Evolutionary conservation across 1,284 basidiomycete genomes (phyloP), one percentile per base, ranked within the genome.

Genomic region (Apiotrichum brassicae): DNA sequence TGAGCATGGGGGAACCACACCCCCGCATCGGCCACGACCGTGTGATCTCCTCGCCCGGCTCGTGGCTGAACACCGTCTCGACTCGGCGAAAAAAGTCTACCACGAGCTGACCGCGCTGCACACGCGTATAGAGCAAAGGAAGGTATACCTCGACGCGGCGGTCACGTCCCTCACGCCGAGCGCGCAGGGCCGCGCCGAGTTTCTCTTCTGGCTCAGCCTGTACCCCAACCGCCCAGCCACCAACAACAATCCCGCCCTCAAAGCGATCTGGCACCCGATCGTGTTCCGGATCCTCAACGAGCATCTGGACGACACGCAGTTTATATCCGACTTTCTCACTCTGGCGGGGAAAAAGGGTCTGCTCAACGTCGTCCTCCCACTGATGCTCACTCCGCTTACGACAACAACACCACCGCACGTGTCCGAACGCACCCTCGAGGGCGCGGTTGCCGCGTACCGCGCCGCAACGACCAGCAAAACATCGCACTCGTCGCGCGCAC

Each of bases 211-310:
- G 68, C 48, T 70, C 22, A 51, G 51, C n/a, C 56, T 68, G 20
- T 59, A 62, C 36, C 64, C 68, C 2, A 68, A 68, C 38, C 57
- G 66, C 33, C 62, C 61, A 0, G 66, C 67, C 6, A 60, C 56
- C 6, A 18, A 18, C 11, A 49, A 56, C 46, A 51, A 57, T 49
- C 59, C 62, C 2, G 33, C 7, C 1, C 33, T 65, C 9, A 61
- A 62, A 16, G 18, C 16, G 22, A 54, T 54, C 11, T 70, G 66
- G 66, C 22, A 44, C 6, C 67, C 67, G 1, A 28, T 68, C 18
- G 49, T 61, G 28, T 18, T 49, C 32, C 48, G 41, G 3, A 16
- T 67, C 24, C 24, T 62, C 24, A 38, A 18, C n/a, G 39, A 55
- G 36, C 51, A 55, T 33, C 12, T 55, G 8, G 49, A 46, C n/a